phyloP scores from a whole-genome alignment of 2,329 filamentous ascomycete genomes.

The Aspergillus sp. region DNA sequence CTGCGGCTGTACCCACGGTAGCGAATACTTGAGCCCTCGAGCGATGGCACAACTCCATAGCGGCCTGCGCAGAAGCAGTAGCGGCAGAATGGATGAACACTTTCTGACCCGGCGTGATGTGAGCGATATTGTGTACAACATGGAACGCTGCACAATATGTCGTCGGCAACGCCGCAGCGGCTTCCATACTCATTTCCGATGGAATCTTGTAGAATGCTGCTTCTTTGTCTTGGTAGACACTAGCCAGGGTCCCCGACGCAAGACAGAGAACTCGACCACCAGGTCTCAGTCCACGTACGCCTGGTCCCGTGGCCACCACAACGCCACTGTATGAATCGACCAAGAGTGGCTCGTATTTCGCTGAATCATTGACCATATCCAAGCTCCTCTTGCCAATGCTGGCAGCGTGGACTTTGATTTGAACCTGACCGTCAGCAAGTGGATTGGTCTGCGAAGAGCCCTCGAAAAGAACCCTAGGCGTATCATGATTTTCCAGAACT shows the following conservation, averaged over 20 bases:
- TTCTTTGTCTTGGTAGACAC: no score
- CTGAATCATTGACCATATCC: conserved; percentile 19
- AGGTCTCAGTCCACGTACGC: conserved; percentile 11
- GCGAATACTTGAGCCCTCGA: conserved; percentile 11
- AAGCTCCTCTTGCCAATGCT: neutral
- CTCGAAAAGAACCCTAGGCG: no score
- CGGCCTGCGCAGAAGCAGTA: conserved; percentile 21
- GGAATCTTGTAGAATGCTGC: conserved; percentile 21
- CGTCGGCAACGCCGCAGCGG: conserved; percentile 21
- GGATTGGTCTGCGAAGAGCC: no score
- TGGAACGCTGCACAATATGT: conserved; percentile 23
- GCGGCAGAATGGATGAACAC: conserved; percentile 31
- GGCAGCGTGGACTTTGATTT: no score
- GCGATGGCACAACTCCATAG: conserved; percentile 17
- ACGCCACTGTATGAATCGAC: conserved; percentile 21
- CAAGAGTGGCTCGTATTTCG: neutral
- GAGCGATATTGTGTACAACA: conserved; percentile 17
- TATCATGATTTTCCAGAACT: neutral
- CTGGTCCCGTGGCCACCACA: conserved; percentile 18
- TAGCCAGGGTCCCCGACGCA: neutral
- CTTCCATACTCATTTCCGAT: conserved; percentile 18
- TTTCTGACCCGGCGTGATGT: conserved; percentile 15
- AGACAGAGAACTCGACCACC: conserved; percentile 27
- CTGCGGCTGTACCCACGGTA: conserved; percentile 8
- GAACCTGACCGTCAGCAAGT: no score